Conservation (phyloP, 2,329 filamentous ascomycete species). For the Penicillium sp. region DNA sequence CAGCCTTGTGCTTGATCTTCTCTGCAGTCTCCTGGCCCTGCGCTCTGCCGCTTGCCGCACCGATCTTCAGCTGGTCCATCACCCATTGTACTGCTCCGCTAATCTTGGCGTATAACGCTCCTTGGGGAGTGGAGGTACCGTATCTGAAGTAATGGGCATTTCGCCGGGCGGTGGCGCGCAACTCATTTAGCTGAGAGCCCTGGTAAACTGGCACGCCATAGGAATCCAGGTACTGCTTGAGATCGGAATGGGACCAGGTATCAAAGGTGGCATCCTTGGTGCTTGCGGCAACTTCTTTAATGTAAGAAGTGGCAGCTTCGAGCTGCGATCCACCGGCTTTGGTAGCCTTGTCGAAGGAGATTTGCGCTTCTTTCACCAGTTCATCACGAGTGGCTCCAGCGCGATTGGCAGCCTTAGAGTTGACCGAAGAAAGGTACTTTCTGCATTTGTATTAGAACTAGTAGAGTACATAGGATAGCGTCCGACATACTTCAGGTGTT, state of each 20-base stretch:
- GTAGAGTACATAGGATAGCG: background rate
- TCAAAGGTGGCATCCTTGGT: conserved; percentile 72
- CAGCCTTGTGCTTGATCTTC: conserved; percentile 48
- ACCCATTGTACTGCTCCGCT: conserved; percentile 53
- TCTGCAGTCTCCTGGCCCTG: conserved; percentile 55
- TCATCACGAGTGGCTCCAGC: conserved; percentile 73
- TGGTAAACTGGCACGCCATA: conserved; percentile 74
- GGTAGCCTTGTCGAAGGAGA: conserved; percentile 52
- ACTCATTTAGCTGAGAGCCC: conserved; percentile 69
- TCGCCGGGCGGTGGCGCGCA: conserved; percentile 72
- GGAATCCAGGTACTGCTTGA: conserved; percentile 80
- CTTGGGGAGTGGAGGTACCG: conserved; percentile 69
- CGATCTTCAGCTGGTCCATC: conserved; percentile 54
- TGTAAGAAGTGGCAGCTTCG: conserved; percentile 73
- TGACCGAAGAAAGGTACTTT: conserved; percentile 55
- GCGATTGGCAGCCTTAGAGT: conserved; percentile 63
- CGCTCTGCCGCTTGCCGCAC: conserved; percentile 52
- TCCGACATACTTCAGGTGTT: conserved; percentile 67
- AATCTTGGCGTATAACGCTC: conserved; percentile 70
- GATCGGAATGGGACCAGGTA: conserved; percentile 71
- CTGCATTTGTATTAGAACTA: conserved; percentile 33
- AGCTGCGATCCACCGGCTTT: conserved; percentile 51
- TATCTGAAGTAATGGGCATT: conserved; percentile 79
- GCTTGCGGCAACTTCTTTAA: conserved; percentile 67
- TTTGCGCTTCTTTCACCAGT: conserved; percentile 63